phyloP scores from a whole-genome alignment of 2,329 filamentous ascomycete genomes.

The Fusarium xylarioides region DNA sequence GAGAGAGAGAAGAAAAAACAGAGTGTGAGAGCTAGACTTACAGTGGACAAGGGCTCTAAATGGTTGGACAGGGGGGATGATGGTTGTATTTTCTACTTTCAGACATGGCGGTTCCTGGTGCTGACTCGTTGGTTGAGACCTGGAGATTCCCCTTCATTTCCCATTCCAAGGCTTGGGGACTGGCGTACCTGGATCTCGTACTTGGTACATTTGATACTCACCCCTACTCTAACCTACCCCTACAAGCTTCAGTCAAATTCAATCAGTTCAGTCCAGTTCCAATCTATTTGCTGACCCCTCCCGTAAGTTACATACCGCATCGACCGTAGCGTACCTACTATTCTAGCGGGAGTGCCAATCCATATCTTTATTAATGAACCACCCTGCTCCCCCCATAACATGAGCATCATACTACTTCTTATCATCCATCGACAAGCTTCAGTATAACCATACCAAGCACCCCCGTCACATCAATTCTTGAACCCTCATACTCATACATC shows the following conservation, averaged over 20 bases:
- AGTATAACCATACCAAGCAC: conserved; percentile 25
- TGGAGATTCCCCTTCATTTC: conserved; percentile 35
- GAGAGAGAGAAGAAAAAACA: background rate
- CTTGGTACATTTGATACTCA: conserved; percentile 26
- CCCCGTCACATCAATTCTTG: conserved; percentile 5
- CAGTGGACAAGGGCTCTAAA: conserved; percentile 1
- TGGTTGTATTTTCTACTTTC: conserved; percentile 24
- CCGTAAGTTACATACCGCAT: conserved; percentile 16
- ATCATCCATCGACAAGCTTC: conserved; percentile 6
- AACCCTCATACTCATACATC: background rate
- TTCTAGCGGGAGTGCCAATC: conserved; percentile 4
- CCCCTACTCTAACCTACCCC: background rate
- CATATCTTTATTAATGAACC: conserved; percentile 37
- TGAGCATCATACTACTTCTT: conserved; percentile 30
- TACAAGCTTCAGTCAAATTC: conserved; percentile 7
- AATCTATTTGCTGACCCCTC: conserved; percentile 42
- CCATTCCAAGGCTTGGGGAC: conserved; percentile 13
- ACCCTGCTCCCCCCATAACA: conserved; percentile 25
- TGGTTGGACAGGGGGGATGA: background rate
- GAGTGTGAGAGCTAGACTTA: conserved; percentile 9
- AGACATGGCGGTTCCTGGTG: conserved; percentile 23
- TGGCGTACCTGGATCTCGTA: conserved; percentile 32
- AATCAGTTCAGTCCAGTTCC: background rate
- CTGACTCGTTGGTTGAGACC: conserved; percentile 31
- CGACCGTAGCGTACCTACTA: background rate